Evolutionary conservation across 805 yeast genomes (phyloP).

Genomic region (Yarrowia sp.): DNA sequence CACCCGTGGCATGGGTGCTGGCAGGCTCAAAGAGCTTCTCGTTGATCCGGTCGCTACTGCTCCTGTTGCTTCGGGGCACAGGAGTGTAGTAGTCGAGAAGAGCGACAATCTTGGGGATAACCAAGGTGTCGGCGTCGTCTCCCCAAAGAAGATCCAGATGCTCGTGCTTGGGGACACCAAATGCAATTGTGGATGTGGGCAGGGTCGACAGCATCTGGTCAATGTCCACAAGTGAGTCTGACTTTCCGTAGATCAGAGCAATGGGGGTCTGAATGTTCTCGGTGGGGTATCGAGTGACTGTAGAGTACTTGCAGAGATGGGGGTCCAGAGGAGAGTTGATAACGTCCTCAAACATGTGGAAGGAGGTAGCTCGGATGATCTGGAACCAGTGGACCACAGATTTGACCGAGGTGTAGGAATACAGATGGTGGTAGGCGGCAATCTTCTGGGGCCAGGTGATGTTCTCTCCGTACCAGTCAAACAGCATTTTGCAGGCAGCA

Average conservation of each 20-base stretch:
- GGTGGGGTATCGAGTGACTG: conserved; percentile 62
- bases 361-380: conserved; percentile 68
- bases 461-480: conserved; percentile 75
- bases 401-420: conserved; percentile 88
- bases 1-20: background rate
- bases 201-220: conserved; percentile 65
- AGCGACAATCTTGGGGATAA: conserved; percentile 32
- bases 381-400: conserved; percentile 96
- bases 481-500: conserved; percentile 58
- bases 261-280: conserved; percentile 68
- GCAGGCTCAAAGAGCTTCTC: background rate
- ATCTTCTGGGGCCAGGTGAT: conserved; percentile 71
- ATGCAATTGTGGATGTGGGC: conserved; percentile 44
- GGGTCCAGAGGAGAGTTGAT: conserved; percentile 32
- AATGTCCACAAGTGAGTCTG: conserved; percentile 84
- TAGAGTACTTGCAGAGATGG: conserved; percentile 42
- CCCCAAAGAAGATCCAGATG: conserved; percentile 94
- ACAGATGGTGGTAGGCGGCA: conserved; percentile 79
- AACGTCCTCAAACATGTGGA: conserved; percentile 85
- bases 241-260: conserved; percentile 70
- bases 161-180: conserved; percentile 67
- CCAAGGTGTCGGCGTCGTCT: conserved; percentile 46
- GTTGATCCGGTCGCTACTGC: background rate
- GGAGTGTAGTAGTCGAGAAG: conserved; percentile 8
- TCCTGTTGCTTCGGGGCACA: background rate